Evolutionary conservation across 2,329 filamentous ascomycete genomes (phyloP), one percentile per base, ranked within the genome.

Genomic region (Cyphellophora europaea): DNA sequence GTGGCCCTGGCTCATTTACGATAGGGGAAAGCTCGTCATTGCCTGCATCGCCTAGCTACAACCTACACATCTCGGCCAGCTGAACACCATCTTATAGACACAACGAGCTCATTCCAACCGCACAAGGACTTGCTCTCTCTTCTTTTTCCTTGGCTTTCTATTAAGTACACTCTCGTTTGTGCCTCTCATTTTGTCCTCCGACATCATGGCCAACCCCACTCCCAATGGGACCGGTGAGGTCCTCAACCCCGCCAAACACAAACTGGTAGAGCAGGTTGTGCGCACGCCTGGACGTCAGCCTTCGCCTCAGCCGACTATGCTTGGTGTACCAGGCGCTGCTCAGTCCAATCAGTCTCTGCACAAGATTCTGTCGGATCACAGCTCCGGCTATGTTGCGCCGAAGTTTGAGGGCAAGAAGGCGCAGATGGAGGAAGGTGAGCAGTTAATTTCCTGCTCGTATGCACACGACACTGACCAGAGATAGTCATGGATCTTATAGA

Each of bases 331-430:
- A 11, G 68, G 73, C 37, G 59, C 63, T 52, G 61, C 62, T 54
- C 51, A 65, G 23, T 53, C 54, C 21, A 57, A 60, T 45, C 74
- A 75, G 38, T 49, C 45, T 11, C 38, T 46, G 6, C 77, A 85
- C 56, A 75, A 82, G 37, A 71, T 89, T 37, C 67, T 96, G 39
- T 84, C 87, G 13, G 91, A 91, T 47, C 82, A 86, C 49, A 91
- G 88, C 18, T 82, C 93, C 23, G 91, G 91, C 53, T 98, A 98
- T 66, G 80, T 93, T 46, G 88, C 91, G 15, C 87, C 89, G 30
- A 86, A 87, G 43, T 98, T 98, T 55, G 79, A 86, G 58, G 91
- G 89, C 57, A 95, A 93, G 67, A 71, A 78, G 46, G 78, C 86
- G 57, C 91, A 98, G 69, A 93, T 94, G 79, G 74, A 82, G 55